Conservation (phyloP, 495 filamentous ascomycete genomes). For the Penicillium desertorum region DNA sequence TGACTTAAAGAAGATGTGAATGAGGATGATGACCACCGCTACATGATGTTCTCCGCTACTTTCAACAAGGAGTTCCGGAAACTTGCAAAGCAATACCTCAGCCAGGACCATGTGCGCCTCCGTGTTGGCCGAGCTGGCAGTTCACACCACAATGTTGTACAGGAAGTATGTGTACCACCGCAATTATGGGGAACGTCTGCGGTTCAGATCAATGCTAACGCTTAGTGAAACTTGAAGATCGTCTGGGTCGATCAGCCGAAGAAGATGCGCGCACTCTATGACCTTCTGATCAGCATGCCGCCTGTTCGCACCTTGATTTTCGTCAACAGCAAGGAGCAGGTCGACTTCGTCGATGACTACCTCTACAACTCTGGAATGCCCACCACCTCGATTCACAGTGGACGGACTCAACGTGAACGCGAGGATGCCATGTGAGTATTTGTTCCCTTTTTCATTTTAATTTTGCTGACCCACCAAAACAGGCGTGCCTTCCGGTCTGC, state of each 20-base stretch:
- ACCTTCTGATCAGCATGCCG: slow-evolving; percentile 64
- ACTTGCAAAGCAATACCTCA: slow-evolving; percentile 72
- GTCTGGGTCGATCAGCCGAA: slow-evolving; percentile 56
- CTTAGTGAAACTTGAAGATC: slow-evolving; percentile 38
- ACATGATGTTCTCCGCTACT: slow-evolving; percentile 93
- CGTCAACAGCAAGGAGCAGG: slow-evolving; percentile 72
- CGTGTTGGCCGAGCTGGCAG: slow-evolving; percentile 82
- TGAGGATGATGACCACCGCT: slow-evolving; percentile 76
- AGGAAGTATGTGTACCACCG: slow-evolving; percentile 47
- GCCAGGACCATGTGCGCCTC: slow-evolving; percentile 69
- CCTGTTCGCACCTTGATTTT: slow-evolving; percentile 88
- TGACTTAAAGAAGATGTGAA: slow-evolving; percentile 55
- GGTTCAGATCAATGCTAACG: background rate
- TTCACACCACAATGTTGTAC: slow-evolving; percentile 74
- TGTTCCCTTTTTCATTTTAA: background rate
- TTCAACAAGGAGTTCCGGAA: slow-evolving; percentile 76
- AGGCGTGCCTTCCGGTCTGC: slow-evolving; percentile 80
- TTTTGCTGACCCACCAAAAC: slow-evolving; percentile 3
- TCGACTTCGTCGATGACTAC: slow-evolving; percentile 83
- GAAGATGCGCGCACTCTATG: slow-evolving; percentile 71
- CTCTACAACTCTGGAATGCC: slow-evolving; percentile 78
- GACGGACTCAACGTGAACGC: slow-evolving; percentile 86
- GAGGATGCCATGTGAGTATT: slow-evolving; percentile 79
- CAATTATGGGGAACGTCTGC: background rate
- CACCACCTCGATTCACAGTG: slow-evolving; percentile 79